Conservation (phyloP, 2,329 filamentous ascomycete genomes). For the Colletotrichum musicola region DNA sequence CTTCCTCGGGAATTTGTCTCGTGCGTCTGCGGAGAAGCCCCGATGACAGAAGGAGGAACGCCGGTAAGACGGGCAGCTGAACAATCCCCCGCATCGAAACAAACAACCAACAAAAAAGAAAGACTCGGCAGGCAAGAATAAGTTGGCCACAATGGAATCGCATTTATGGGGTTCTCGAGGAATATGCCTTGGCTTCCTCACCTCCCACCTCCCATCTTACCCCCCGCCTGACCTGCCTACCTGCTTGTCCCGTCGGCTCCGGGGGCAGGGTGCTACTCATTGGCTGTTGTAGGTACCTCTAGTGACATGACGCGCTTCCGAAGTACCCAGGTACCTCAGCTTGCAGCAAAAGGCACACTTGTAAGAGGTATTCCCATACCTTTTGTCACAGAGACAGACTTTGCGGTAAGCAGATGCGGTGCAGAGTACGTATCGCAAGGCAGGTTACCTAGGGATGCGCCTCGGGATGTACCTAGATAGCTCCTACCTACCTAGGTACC, state of each 20-base stretch:
- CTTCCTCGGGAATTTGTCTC: background rate
- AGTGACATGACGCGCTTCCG: background rate
- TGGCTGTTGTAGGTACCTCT: background rate
- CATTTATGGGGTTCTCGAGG: background rate
- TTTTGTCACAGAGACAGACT: too few relatives aligned
- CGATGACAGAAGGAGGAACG: background rate
- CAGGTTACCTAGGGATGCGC: too few relatives aligned
- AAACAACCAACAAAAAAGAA: background rate
- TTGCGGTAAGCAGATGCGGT: too few relatives aligned
- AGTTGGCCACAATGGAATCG: background rate
- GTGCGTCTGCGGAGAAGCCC: background rate
- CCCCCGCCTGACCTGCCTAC: background rate
- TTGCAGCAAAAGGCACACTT: background rate
- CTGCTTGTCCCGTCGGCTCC: slow-evolving; percentile 12
- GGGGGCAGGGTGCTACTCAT: background rate
- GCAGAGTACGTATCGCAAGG: too few relatives aligned
- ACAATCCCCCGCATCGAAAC: background rate
- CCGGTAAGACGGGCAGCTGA: background rate
- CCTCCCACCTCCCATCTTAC: background rate
- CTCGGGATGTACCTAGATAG: too few relatives aligned
- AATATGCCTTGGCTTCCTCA: background rate
- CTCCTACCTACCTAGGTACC: background rate
- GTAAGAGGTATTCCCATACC: background rate
- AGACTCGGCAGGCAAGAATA: background rate
- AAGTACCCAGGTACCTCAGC: background rate